Conservation (phyloP, 2,329 filamentous ascomycete genomes). For the Colletotrichum phormii region DNA sequence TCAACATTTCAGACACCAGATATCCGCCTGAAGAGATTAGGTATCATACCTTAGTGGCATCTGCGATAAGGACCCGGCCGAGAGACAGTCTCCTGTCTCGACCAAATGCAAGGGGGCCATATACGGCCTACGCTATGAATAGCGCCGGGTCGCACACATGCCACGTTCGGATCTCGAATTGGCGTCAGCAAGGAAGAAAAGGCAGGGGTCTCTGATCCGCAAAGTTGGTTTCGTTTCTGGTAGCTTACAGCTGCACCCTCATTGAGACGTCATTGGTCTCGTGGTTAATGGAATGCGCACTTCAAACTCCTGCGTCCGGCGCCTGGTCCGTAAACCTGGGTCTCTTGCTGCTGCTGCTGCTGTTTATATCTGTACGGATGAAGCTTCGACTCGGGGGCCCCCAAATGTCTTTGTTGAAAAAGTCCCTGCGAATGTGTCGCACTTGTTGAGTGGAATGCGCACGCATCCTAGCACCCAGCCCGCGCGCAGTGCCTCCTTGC, state of each 20-base stretch:
- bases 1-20: neutral
- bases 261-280: neutral
- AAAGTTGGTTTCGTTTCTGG: slow-evolving; percentile 22
- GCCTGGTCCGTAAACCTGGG: neutral
- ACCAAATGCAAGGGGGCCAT: neutral
- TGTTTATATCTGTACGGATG: neutral
- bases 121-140: slow-evolving; percentile 10
- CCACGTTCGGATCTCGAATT: slow-evolving; percentile 2
- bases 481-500: neutral
- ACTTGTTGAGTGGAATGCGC: slow-evolving; percentile 10
- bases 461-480: slow-evolving; percentile 11
- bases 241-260: neutral
- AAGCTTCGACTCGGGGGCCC: neutral
- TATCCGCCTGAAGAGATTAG: too few relatives aligned
- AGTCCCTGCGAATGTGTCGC: neutral
- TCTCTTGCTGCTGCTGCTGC: neutral
- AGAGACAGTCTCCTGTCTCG: slow-evolving; percentile 10
- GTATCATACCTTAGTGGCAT: neutral
- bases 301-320: neutral
- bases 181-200: neutral
- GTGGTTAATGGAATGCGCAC: neutral
- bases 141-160: neutral
- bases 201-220: slow-evolving; percentile 2
- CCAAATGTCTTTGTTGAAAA: neutral
- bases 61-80: neutral